phyloP scores from a whole-genome alignment of 768 basidiomycete genomes.

The Boletellus ananas region DNA sequence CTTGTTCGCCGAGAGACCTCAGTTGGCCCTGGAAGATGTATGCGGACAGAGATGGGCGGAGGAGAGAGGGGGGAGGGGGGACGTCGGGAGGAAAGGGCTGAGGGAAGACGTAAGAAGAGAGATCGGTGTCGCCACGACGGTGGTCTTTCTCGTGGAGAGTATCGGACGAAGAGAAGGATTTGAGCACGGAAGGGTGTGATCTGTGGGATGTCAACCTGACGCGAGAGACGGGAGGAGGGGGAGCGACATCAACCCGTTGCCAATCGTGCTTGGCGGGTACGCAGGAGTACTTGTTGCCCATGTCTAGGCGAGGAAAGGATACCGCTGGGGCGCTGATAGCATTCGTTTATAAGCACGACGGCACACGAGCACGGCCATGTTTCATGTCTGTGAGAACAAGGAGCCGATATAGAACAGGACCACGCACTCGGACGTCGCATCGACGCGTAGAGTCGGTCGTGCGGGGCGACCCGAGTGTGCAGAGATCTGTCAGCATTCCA shows the following conservation, averaged over 20 bases:
- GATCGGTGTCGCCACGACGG: constrained; percentile 9
- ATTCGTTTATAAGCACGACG: constrained; percentile 15
- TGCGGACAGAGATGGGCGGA: constrained; percentile 12
- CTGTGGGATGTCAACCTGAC: constrained; percentile 40
- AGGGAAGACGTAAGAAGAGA: not conserved
- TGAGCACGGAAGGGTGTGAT: constrained; percentile 32
- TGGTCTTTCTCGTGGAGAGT: constrained; percentile 34
- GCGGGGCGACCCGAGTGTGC: no score
- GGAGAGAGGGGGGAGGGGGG: not conserved
- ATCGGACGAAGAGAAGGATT: constrained; percentile 39
- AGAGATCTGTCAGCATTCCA: no score
- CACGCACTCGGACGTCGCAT: no score
- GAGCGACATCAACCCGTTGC: not conserved
- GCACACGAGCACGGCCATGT: not conserved
- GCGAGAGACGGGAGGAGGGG: constrained; percentile 27
- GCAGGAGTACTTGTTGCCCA: constrained; percentile 32
- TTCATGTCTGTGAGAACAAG: not conserved
- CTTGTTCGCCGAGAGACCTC: constrained; percentile 30
- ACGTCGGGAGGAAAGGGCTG: not conserved
- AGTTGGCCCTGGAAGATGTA: constrained; percentile 28
- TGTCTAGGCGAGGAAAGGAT: constrained; percentile 6
- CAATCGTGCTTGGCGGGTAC: constrained; percentile 7
- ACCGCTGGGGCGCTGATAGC: not conserved
- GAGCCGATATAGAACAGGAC: not conserved
- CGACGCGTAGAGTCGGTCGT: no score